Conservation (phyloP, 345 rosid genomes). For the Eucalyptus polybractea region DNA sequence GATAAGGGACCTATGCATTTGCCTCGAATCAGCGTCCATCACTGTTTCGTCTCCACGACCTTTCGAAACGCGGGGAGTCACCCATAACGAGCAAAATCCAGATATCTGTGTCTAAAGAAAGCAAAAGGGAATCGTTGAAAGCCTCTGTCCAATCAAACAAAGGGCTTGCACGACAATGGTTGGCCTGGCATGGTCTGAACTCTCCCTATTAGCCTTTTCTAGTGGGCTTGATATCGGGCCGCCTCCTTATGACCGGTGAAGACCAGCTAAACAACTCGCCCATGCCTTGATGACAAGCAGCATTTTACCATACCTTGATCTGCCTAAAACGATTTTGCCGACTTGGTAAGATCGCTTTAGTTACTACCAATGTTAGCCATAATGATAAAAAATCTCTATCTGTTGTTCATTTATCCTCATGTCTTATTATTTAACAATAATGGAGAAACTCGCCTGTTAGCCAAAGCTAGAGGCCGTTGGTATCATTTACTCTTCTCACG, state of each 20-base stretch:
- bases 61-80: background rate
- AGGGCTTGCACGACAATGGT: background rate
- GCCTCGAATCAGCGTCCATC: background rate
- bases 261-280: background rate
- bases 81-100: background rate
- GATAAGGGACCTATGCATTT: background rate
- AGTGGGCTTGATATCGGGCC: background rate
- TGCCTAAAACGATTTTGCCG: background rate
- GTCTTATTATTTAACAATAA: background rate
- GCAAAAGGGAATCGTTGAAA: background rate
- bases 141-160: background rate
- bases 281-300: background rate
- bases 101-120: background rate
- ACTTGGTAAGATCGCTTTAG: background rate
- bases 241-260: background rate
- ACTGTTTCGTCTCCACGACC: background rate
- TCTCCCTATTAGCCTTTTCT: background rate
- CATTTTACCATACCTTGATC: background rate
- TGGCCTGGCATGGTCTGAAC: background rate
- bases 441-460: background rate
- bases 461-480: background rate
- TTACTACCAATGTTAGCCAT: background rate
- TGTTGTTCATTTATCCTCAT: background rate
- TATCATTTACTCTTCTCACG: background rate
- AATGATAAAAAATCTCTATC: background rate